phyloP scores from a whole-genome alignment of 352 stramenopile genomes.

The Phytophthora pseudosyringae region DNA sequence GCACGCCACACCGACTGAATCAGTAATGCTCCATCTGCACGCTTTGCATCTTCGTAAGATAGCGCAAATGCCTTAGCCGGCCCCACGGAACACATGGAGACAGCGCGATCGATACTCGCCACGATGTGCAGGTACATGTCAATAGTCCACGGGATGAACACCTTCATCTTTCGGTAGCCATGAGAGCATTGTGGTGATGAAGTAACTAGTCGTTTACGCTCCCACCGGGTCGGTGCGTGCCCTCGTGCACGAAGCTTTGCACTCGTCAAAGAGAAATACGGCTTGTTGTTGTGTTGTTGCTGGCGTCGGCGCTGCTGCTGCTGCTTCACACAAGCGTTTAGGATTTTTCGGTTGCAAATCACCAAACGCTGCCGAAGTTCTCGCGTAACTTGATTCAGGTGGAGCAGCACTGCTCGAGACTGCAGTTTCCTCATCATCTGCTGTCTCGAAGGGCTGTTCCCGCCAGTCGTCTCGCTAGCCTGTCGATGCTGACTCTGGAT shows the following conservation, averaged over 20 bases:
- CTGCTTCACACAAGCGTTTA: constrained; percentile 57
- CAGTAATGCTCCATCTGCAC: constrained; percentile 46
- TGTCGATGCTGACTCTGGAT: constrained; percentile 36
- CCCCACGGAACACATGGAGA: constrained; percentile 42
- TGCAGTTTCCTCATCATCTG: constrained; percentile 12
- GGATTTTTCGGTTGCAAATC: constrained; percentile 70
- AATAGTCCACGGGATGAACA: constrained; percentile 78
- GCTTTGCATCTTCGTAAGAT: constrained; percentile 58
- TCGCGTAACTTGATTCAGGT: constrained; percentile 50
- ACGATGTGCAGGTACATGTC: constrained; percentile 82
- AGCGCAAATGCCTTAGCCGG: constrained; percentile 52
- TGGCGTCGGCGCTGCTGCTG: constrained; percentile 38
- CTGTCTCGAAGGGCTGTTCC: background rate
- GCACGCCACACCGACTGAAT: constrained; percentile 72
- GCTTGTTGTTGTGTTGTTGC: constrained; percentile 14
- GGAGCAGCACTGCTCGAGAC: constrained; percentile 51
- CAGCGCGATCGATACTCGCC: constrained; percentile 36
- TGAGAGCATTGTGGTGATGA: background rate
- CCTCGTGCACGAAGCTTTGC: constrained; percentile 51
- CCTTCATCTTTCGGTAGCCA: constrained; percentile 58
- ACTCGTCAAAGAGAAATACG: constrained; percentile 42
- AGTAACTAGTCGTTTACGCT: constrained; percentile 31
- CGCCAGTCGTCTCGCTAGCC: background rate
- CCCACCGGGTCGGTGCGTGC: constrained; percentile 46
- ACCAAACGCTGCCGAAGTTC: constrained; percentile 62